Conservation (phyloP, 345 rosid genomes). For the Clarkia xantiana region DNA sequence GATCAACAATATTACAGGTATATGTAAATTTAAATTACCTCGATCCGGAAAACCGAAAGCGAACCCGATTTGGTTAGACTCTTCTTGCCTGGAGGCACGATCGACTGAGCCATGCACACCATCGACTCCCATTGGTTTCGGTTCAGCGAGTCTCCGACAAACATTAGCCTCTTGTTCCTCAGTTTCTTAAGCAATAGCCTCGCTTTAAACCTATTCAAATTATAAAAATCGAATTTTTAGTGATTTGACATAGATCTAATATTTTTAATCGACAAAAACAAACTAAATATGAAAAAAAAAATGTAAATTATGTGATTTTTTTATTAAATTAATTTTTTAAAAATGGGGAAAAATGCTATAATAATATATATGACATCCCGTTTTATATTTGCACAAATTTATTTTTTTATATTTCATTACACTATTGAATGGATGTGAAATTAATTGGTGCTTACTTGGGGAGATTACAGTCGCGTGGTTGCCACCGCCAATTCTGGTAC, state of each 20-base stretch:
- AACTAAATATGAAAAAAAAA: too few species aligned
- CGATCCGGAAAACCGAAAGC: constrained; percentile 49
- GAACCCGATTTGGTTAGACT: constrained; percentile 58
- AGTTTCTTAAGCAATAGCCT: constrained; percentile 41
- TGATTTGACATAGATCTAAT: too few species aligned
- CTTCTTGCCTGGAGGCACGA: constrained; percentile 43
- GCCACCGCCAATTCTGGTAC: constrained; percentile 95
- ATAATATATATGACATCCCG: too few species aligned
- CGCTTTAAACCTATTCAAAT: constrained; percentile 2
- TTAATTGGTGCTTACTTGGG: constrained; percentile 36
- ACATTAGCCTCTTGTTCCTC: constrained; percentile 93
- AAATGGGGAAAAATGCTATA: too few species aligned
- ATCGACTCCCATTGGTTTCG: constrained; percentile 97
- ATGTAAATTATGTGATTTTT: too few species aligned
- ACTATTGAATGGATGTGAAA: too few species aligned
- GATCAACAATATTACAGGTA: neutral
- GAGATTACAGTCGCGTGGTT: constrained; percentile 69
- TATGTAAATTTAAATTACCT: constrained; percentile 23
- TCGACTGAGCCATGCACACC: constrained; percentile 87
- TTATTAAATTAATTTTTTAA: too few species aligned
- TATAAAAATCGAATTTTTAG: too few species aligned
- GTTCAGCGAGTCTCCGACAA: constrained; percentile 95
- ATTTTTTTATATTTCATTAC: too few species aligned
- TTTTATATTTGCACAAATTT: too few species aligned
- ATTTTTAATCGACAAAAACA: too few species aligned